These are phyloP conservation scores for Chytriomyces confervae DNA, from an alignment of 192 early-diverging fungal species.

Conservation along the genomic window DNA sequence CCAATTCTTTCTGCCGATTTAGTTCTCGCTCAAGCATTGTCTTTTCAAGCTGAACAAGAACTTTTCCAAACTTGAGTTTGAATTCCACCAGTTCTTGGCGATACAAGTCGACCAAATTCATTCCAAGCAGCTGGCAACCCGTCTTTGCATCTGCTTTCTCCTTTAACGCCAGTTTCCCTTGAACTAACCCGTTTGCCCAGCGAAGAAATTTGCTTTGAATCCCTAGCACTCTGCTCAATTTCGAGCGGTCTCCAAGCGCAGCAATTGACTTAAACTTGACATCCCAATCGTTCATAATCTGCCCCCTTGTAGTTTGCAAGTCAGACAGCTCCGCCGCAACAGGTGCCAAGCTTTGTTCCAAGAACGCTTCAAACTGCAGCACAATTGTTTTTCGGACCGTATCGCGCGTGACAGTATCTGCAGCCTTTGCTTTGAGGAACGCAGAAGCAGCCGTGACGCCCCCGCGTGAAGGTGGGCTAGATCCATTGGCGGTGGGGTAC, in stretches of 20 bases:
- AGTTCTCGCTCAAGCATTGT: neutral
- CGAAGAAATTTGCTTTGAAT: slow-evolving; percentile 16
- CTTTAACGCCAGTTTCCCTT: neutral
- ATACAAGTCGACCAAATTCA: slow-evolving; percentile 7
- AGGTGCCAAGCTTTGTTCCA: neutral
- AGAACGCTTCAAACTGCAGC: slow-evolving; percentile 14
- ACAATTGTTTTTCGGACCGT: neutral
- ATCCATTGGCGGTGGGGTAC: neutral
- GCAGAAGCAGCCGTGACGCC: neutral
- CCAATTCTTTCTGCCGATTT: neutral
- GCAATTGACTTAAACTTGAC: slow-evolving; percentile 18
- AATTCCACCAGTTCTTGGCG: neutral
- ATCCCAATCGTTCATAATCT: slow-evolving; percentile 20
- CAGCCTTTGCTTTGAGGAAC: neutral
- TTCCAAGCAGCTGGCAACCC: neutral
- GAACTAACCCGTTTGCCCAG: neutral
- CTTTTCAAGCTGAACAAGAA: neutral
- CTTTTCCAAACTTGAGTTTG: slow-evolving; percentile 14
- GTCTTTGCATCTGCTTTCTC: neutral
- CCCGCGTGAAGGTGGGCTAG: neutral
- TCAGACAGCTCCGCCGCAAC: neutral
- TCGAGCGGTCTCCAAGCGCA: neutral
- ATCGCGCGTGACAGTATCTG: slow-evolving; percentile 14
- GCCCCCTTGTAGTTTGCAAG: neutral
- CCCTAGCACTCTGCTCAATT: slow-evolving; percentile 1